A percentile compares a stretch with the other conserved stretches of the same genome.
Conservation (phyloP, 1,139 yeast genomes). For the Debaryomycetaceae sp. region DNA sequence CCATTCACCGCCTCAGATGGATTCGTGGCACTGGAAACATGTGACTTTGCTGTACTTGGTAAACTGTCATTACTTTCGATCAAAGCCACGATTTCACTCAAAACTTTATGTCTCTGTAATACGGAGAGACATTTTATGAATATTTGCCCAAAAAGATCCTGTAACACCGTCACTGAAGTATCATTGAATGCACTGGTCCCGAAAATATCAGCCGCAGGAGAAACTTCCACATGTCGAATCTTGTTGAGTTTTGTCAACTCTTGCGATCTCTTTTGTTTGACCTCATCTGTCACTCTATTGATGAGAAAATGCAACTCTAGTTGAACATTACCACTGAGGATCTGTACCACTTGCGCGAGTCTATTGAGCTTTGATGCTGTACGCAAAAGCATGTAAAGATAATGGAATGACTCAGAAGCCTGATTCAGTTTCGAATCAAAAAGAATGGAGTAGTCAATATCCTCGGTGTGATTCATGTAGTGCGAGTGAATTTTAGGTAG, state of each 20-base stretch:
- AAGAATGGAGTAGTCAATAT: slow-evolving; percentile 27
- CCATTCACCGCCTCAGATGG: neutral
- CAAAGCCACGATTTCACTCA: slow-evolving; percentile 50
- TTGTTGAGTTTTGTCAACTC: slow-evolving; percentile 32
- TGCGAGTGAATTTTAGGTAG: slow-evolving; percentile 32
- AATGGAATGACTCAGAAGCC: slow-evolving; percentile 49
- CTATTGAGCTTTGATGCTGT: slow-evolving; percentile 63
- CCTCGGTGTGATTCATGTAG: slow-evolving; percentile 17
- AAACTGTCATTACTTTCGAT: slow-evolving; percentile 11
- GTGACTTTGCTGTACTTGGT: slow-evolving; percentile 1
- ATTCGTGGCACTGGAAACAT: neutral
- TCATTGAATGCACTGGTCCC: slow-evolving; percentile 38
- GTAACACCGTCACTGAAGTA: slow-evolving; percentile 54
- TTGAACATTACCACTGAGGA: slow-evolving; percentile 44
- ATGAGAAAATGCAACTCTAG: slow-evolving; percentile 49
- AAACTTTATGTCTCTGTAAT: slow-evolving; percentile 66
- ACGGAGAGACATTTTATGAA: slow-evolving; percentile 62
- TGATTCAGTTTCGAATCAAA: slow-evolving; percentile 27
- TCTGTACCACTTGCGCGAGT: slow-evolving; percentile 57
- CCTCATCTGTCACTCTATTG: slow-evolving; percentile 62
- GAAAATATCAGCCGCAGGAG: slow-evolving; percentile 18
- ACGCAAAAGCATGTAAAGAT: slow-evolving; percentile 52
- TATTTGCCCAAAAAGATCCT: slow-evolving; percentile 67
- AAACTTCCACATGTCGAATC: slow-evolving; percentile 25
- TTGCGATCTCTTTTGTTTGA: slow-evolving; percentile 43